Base-by-base conservation (phyloP, 2,329 filamentous ascomycete genomes). In the Fonsecaea multimorphosa region DNA sequence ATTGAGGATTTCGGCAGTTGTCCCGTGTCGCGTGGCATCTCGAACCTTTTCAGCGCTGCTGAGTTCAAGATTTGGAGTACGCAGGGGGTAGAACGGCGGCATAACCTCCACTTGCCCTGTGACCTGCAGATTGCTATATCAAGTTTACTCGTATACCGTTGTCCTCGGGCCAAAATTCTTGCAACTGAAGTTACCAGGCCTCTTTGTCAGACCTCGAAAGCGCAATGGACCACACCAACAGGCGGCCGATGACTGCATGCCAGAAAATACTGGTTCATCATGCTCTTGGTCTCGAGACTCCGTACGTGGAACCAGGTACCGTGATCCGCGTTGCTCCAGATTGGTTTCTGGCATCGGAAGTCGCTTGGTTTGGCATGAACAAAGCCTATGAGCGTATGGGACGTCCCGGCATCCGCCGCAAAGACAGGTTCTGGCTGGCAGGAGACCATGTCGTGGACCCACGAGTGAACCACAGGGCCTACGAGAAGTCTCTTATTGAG, bases 341-440 rank as follows among this genome's bases (percentile, higher is more conserved):
- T 38, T 64, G 61, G 61, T 64, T 64, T 38, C 49, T 64, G 46
- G 31, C 61, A n/a, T 64, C 61, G 3, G 61, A 64, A 36, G 61
- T 64, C 31, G 29, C 61, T 44, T 64, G 61, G 61, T 64, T 64
- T 34, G 61, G 61, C 19, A 64, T 64, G 61, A 64, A 64, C 24
- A 64, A 64, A 34, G 54, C 31, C 55, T 64, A 64, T 27, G 55
- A 64, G 55, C 61, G 61, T 2, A 64, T 64, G 61, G 61, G 61
- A 29, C 54, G 61, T n/a, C 61, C 61, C 44, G 61, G 78, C 2
- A 79, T 82, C 16, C 82, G 77, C 61, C 80, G 82, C 6, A 84
- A 83, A 60, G 81, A 84, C 68, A 73, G 82, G 0, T 78, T 84
- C 68, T 84, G 82, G 82, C 74, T 84, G 4, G 81, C 81, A 0